These are phyloP conservation scores for Ceratobasidium sp. DNA, from an alignment of 1,284 basidiomycete species.

Conservation along the genomic window DNA sequence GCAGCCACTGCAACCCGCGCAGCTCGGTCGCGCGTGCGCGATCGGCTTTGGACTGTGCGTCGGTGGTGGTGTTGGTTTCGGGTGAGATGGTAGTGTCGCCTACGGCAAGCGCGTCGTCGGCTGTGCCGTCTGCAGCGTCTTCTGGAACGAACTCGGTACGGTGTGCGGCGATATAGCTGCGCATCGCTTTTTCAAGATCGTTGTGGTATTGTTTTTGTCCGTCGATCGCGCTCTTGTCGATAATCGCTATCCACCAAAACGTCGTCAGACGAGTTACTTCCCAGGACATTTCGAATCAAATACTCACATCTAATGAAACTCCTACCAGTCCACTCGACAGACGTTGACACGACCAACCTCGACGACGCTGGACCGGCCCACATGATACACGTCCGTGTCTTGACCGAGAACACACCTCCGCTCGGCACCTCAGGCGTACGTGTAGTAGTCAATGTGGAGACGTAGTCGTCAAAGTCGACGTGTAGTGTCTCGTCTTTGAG, in stretches of 20 bases:
- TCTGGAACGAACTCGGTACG: slow-evolving; percentile 89
- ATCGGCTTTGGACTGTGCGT: slow-evolving; percentile 59
- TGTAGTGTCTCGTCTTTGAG: slow-evolving; percentile 86
- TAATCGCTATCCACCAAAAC: slow-evolving; percentile 75
- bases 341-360: slow-evolving; percentile 86
- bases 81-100: slow-evolving; percentile 49
- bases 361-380: slow-evolving; percentile 88
- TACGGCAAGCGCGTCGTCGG: slow-evolving; percentile 44
- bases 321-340: slow-evolving; percentile 95
- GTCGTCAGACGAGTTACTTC: slow-evolving; percentile 4
- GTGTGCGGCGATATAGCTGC: slow-evolving; percentile 88
- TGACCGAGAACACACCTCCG: slow-evolving; percentile 91
- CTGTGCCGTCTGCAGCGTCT: slow-evolving; percentile 66
- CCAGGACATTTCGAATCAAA: not conserved
- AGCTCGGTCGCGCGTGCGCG: slow-evolving; percentile 75
- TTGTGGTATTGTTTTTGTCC: slow-evolving; percentile 91
- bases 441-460: slow-evolving; percentile 89
- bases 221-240: slow-evolving; percentile 90
- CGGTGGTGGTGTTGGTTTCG: slow-evolving; percentile 44
- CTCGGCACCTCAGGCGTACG: slow-evolving; percentile 94
- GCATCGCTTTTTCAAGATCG: slow-evolving; percentile 88
- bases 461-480: slow-evolving; percentile 87
- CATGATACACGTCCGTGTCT: slow-evolving; percentile 92
- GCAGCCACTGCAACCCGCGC: slow-evolving; percentile 84
- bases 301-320: slow-evolving; percentile 92